Evolutionary conservation across 2,329 filamentous ascomycete species (phyloP).

Genomic region (Fusarium lateritium): DNA sequence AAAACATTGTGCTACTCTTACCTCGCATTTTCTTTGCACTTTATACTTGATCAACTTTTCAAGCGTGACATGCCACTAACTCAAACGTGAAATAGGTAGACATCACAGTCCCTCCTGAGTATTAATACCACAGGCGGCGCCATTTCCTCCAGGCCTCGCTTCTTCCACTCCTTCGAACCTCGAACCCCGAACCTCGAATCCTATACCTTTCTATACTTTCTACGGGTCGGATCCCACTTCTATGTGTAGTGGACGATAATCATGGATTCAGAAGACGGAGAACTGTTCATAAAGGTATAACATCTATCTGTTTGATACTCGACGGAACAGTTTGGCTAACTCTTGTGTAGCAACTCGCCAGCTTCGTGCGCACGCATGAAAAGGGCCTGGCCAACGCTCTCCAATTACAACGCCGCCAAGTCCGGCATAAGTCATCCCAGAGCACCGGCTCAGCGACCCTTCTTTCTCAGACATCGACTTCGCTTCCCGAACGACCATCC

Average conservation of each 20-base stretch:
- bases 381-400: slow-evolving; percentile 96
- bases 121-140: slow-evolving; percentile 35
- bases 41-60: slow-evolving; percentile 21
- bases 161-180: slow-evolving; percentile 17
- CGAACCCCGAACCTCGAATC: slow-evolving; percentile 5
- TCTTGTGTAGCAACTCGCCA: slow-evolving; percentile 83
- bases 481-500: slow-evolving; percentile 71
- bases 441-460: slow-evolving; percentile 72
- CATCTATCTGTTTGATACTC: background rate
- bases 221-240: slow-evolving; percentile 20
- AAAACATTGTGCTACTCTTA: slow-evolving; percentile 15
- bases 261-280: slow-evolving; percentile 92
- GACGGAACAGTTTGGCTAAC: slow-evolving; percentile 50
- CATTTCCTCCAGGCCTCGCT: slow-evolving; percentile 13
- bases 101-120: slow-evolving; percentile 30
- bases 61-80: slow-evolving; percentile 40
- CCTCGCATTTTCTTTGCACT: slow-evolving; percentile 21
- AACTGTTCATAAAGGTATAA: slow-evolving; percentile 87
- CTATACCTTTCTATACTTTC: slow-evolving; percentile 8
- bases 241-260: slow-evolving; percentile 60
- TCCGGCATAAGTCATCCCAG: slow-evolving; percentile 78
- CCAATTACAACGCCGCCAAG: slow-evolving; percentile 81
- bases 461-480: slow-evolving; percentile 68
- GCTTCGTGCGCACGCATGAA: slow-evolving; percentile 97
- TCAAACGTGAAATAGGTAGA: slow-evolving; percentile 43